Evolutionary conservation across 2,329 filamentous ascomycete genomes (phyloP).

Genomic region (Talaromyces sp.): DNA sequence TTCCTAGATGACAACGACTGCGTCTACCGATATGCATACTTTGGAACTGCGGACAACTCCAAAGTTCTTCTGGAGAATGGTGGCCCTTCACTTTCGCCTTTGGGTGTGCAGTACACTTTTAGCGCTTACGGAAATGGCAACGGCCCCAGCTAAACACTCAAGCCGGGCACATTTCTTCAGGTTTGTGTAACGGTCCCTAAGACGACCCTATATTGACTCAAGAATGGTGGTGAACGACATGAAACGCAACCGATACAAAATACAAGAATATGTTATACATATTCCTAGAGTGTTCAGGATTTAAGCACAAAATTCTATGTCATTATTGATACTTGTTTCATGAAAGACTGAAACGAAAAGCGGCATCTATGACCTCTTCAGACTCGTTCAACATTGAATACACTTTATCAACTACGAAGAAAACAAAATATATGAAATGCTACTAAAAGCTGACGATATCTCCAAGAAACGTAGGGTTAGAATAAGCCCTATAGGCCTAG

Average conservation of each 20-base stretch:
- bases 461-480: neutral
- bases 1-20: constrained; percentile 37
- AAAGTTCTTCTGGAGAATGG: constrained; percentile 5
- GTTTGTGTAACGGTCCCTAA: neutral
- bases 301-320: neutral
- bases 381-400: neutral
- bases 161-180: neutral
- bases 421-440: neutral
- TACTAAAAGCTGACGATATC: neutral
- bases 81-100: constrained; percentile 13
- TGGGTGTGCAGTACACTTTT: constrained; percentile 12
- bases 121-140: constrained; percentile 11
- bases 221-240: neutral
- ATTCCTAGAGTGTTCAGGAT: neutral
- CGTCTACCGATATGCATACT: constrained; percentile 45
- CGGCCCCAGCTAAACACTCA: neutral
- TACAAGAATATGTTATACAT: neutral
- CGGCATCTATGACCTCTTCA: neutral
- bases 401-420: neutral
- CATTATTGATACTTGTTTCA: neutral
- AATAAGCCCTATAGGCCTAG: neutral
- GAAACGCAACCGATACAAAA: neutral
- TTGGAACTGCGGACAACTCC: constrained; percentile 29
- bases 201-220: neutral
- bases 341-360: neutral